phyloP scores from a whole-genome alignment of 2,329 filamentous ascomycete genomes.

The Stromatinia cepivora region DNA sequence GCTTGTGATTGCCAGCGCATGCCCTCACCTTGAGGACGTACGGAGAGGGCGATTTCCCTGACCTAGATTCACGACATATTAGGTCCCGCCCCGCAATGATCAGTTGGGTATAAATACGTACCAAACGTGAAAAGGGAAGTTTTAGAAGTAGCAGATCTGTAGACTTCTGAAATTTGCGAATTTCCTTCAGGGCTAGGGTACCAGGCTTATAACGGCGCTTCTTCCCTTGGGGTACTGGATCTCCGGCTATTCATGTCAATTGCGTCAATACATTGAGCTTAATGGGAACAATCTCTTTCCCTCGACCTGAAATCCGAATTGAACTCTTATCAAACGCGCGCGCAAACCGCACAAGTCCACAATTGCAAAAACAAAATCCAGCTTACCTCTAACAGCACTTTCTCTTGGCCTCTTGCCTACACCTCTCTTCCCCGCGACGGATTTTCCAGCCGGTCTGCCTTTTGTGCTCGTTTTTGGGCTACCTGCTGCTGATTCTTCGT shows the following conservation, averaged over 20 bases:
- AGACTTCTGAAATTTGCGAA: slow-evolving; percentile 83
- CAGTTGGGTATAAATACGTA: slow-evolving; percentile 38
- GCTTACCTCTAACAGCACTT: slow-evolving; percentile 23
- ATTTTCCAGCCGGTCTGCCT: slow-evolving; percentile 13
- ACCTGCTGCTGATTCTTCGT: not conserved
- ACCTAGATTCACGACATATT: slow-evolving; percentile 45
- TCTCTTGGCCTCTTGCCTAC: slow-evolving; percentile 1
- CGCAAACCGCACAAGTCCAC: not conserved
- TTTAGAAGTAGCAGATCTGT: slow-evolving; percentile 84
- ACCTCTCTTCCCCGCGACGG: not conserved
- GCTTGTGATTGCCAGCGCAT: slow-evolving; percentile 96
- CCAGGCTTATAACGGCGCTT: slow-evolving; percentile 72
- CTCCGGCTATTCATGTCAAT: slow-evolving; percentile 59
- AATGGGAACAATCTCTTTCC: not conserved
- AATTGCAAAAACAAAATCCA: not conserved
- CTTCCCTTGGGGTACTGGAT: slow-evolving; percentile 64
- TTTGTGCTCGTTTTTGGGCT: not conserved
- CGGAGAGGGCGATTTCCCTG: slow-evolving; percentile 69
- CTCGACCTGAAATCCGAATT: no score
- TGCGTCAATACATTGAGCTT: not conserved
- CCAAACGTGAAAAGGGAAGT: slow-evolving; percentile 76
- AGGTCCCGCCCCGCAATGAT: not conserved
- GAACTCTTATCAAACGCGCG: not conserved
- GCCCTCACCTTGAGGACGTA: slow-evolving; percentile 63
- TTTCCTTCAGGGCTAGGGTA: slow-evolving; percentile 87